Evolutionary conservation across 257 asterid genomes (phyloP).

Genomic region (Striga asiatica): DNA sequence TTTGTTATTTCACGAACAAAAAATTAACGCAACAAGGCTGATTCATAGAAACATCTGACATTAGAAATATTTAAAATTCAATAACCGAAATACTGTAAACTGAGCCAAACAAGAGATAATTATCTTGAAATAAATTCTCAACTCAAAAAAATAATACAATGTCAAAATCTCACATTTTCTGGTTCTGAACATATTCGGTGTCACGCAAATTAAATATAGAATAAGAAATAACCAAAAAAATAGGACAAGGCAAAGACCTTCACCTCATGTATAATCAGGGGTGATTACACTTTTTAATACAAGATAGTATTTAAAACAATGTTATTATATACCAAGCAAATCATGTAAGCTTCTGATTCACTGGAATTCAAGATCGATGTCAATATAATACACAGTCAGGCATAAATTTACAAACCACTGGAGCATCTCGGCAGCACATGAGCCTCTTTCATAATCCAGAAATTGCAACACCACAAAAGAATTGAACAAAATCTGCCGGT

Average conservation of each 20-base stretch:
- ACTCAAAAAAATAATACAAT: slow-evolving; percentile 30
- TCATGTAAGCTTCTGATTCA: slow-evolving; percentile 19
- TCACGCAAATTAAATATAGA: slow-evolving; percentile 23
- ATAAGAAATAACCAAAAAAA: slow-evolving; percentile 5
- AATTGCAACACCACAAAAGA: slow-evolving; percentile 23
- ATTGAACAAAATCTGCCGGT: slow-evolving; percentile 16
- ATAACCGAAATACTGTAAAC: slow-evolving; percentile 2
- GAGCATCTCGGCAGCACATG: slow-evolving; percentile 19
- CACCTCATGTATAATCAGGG: slow-evolving; percentile 24
- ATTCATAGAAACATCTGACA: too few relatives aligned
- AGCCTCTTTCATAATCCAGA: slow-evolving; percentile 21
- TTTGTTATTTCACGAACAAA: too few relatives aligned
- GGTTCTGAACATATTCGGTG: slow-evolving; percentile 23
- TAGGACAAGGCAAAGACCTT: slow-evolving; percentile 25
- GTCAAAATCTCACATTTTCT: slow-evolving; percentile 15
- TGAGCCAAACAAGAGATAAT: slow-evolving; percentile 5
- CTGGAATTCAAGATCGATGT: slow-evolving; percentile 22
- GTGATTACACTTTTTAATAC: slow-evolving; percentile 20
- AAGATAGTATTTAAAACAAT: slow-evolving; percentile 29
- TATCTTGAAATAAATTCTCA: slow-evolving; percentile 20
- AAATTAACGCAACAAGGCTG: neutral
- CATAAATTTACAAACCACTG: slow-evolving; percentile 27
- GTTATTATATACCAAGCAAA: slow-evolving; percentile 34
- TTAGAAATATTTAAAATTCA: neutral
- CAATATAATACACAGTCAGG: slow-evolving; percentile 51